A percentile compares a stretch with the other conserved stretches of the same genome.
phyloP scores from a whole-genome alignment of 2,329 filamentous ascomycete species.

The Aspergillus niger region DNA sequence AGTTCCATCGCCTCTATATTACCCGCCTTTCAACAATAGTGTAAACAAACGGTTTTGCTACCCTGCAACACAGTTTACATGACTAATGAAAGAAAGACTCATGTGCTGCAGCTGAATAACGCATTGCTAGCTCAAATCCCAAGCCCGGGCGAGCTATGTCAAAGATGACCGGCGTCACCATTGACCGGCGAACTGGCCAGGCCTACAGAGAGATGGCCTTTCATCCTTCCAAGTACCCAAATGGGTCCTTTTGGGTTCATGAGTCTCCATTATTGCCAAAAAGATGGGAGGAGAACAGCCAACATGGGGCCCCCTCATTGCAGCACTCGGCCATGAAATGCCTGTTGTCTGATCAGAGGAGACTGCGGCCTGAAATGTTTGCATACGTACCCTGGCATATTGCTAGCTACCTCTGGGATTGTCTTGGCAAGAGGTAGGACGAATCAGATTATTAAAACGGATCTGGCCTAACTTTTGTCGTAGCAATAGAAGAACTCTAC shows the following conservation, averaged over 20 bases:
- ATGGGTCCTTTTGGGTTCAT: slow-evolving; percentile 40
- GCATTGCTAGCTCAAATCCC: not conserved
- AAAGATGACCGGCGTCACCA: not conserved
- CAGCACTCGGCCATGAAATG: slow-evolving; percentile 38
- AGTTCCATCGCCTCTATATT: not conserved
- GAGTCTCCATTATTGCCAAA: slow-evolving; percentile 39
- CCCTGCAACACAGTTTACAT: not conserved
- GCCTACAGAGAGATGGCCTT: slow-evolving; percentile 18
- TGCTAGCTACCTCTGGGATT: slow-evolving; percentile 44
- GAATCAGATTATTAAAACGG: not conserved
- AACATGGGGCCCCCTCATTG: slow-evolving; percentile 34
- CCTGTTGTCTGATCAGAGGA: slow-evolving; percentile 40
- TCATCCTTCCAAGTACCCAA: slow-evolving; percentile 7
- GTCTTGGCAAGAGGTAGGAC: slow-evolving; percentile 38
- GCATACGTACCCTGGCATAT: slow-evolving; percentile 42
- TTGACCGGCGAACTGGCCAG: slow-evolving; percentile 19
- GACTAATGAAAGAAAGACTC: too few relatives aligned
- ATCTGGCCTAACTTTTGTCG: not conserved
- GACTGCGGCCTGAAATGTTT: slow-evolving; percentile 39
- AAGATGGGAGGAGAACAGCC: slow-evolving; percentile 29
- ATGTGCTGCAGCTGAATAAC: not conserved
- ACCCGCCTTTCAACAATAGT: not conserved
- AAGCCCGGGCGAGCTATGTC: not conserved
- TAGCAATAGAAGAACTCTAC: slow-evolving; percentile 41
- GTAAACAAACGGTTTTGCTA: not conserved